These are phyloP conservation scores for Taphrina betulina DNA, from an alignment of 1,139 yeast species.

Conservation along the genomic window DNA sequence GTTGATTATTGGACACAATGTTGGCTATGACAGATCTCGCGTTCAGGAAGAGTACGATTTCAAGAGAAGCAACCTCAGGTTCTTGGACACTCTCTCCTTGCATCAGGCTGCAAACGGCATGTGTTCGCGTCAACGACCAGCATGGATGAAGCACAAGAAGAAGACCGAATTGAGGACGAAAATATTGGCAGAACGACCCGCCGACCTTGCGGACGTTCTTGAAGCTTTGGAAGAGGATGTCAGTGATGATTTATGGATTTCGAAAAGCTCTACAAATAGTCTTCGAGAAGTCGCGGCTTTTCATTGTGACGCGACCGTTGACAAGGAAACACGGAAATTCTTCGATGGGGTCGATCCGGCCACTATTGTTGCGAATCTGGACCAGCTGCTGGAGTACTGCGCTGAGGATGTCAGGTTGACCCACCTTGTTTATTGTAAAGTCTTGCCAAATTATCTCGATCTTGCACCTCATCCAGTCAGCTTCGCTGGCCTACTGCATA, in stretches of 20 bases:
- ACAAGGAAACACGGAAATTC: constrained; percentile 64
- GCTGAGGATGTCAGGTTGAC: constrained; percentile 81
- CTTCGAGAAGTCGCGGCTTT: constrained; percentile 76
- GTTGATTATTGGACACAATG: constrained; percentile 82
- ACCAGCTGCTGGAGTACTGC: constrained; percentile 70
- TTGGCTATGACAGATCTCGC: constrained; percentile 86
- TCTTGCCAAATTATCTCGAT: constrained; percentile 65
- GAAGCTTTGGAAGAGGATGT: constrained; percentile 40
- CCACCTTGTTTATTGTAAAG: constrained; percentile 62
- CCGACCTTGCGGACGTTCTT: constrained; percentile 40
- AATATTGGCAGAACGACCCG: constrained; percentile 36
- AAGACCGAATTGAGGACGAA: constrained; percentile 38
- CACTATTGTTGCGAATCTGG: constrained; percentile 58
- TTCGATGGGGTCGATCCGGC: constrained; percentile 60
- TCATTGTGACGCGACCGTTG: constrained; percentile 70
- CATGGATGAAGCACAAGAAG: constrained; percentile 65
- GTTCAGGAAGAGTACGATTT: constrained; percentile 79
- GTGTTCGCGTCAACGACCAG: constrained; percentile 85
- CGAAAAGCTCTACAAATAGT: constrained; percentile 73
- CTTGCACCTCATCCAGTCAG: constrained; percentile 93
- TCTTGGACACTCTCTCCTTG: constrained; percentile 85
- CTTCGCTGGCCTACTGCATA: constrained; percentile 76
- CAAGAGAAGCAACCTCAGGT: constrained; percentile 67
- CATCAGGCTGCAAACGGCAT: constrained; percentile 91
- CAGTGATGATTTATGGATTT: constrained; percentile 67